A percentile compares a stretch with the other conserved stretches of the same genome.
Evolutionary conservation across 495 filamentous ascomycete species (phyloP).

Genomic region (Cudoniella acicularis): DNA sequence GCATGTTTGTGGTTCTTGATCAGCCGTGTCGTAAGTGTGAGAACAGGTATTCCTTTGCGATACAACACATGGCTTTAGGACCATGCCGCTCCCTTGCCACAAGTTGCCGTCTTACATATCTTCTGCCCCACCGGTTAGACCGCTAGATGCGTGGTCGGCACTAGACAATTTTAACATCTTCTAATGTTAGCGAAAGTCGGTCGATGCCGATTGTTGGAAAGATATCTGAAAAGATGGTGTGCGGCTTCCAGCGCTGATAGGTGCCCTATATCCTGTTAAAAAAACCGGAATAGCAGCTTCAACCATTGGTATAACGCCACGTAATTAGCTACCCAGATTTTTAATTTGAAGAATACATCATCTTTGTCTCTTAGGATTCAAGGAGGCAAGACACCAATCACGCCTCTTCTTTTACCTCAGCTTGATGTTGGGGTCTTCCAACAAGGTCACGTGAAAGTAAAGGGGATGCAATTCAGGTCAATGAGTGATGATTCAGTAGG

Average conservation of each 20-base stretch:
- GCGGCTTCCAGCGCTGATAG: background rate
- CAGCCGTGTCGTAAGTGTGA: too few relatives aligned
- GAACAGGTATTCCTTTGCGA: too few relatives aligned
- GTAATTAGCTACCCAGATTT: background rate
- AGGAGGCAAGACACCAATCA: background rate
- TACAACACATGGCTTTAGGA: too few relatives aligned
- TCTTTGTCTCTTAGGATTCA: background rate
- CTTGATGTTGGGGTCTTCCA: background rate
- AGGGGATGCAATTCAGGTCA: background rate
- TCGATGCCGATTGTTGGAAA: background rate
- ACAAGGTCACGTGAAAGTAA: background rate
- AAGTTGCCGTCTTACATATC: too few relatives aligned
- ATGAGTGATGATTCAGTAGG: too few relatives aligned
- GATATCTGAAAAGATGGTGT: background rate
- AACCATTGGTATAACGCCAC: background rate
- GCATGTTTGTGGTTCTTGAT: too few relatives aligned
- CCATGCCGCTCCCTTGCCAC: too few relatives aligned
- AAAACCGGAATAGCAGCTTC: background rate
- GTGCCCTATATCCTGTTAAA: background rate
- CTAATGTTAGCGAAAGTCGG: background rate
- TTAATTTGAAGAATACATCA: background rate
- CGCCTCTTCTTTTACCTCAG: background rate
- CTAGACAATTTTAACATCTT: background rate
- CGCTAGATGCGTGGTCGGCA: too few relatives aligned
- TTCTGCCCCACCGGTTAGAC: background rate